These are phyloP conservation scores for Botryococcus braunii DNA, from an alignment of 163 green algal genomes.

Conservation along the genomic window DNA sequence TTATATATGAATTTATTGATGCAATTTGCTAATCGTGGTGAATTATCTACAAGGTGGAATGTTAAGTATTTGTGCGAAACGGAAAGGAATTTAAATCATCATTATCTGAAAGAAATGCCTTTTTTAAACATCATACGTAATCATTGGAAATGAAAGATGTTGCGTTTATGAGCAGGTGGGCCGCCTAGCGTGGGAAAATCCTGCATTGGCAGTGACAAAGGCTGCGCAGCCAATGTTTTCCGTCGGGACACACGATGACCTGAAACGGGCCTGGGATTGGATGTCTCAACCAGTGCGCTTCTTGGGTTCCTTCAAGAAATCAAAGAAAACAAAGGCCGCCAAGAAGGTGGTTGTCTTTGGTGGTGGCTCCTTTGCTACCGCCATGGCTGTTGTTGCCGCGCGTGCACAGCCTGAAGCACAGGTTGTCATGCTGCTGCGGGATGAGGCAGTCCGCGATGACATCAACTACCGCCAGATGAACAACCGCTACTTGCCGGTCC, in stretches of 20 bases:
- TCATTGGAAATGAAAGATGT: no score
- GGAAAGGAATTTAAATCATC: no score
- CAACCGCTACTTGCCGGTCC: slow-evolving; percentile 77
- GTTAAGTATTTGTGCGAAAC: no score
- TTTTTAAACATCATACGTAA: no score
- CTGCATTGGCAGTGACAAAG: no score
- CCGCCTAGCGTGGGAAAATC: no score
- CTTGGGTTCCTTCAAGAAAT: not conserved
- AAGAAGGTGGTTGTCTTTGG: slow-evolving; percentile 84
- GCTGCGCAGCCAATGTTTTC: not conserved
- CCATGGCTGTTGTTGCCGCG: slow-evolving; percentile 79
- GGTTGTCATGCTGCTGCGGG: slow-evolving; percentile 83
- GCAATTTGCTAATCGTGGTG: no score
- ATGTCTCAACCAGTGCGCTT: not conserved
- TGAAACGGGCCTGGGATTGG: not conserved
- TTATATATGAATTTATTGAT: no score
- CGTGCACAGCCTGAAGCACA: slow-evolving; percentile 69
- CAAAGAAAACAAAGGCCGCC: slow-evolving; percentile 30
- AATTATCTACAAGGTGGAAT: no score
- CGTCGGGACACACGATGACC: not conserved
- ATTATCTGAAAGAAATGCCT: no score
- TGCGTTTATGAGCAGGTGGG: no score
- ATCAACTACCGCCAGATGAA: slow-evolving; percentile 90
- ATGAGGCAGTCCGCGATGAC: slow-evolving; percentile 66
- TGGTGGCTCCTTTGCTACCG: slow-evolving; percentile 93